Conservation (phyloP, 306 rosid genomes). For the Trifolium dubium region DNA sequence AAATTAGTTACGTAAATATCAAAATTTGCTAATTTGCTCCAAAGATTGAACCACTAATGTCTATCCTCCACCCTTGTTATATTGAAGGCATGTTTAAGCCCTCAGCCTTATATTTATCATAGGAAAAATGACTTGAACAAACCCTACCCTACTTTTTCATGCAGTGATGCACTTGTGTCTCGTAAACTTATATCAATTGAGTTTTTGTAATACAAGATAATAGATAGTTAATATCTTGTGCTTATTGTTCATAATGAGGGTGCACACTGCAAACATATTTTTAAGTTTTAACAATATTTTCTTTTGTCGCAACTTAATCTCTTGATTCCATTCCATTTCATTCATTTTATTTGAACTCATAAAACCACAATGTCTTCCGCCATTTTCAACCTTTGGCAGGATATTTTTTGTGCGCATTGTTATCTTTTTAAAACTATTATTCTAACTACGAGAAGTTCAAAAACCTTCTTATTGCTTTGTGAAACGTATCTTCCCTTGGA, state of each 20-base stretch:
- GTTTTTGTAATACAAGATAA: background rate
- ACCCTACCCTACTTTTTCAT: too few relatives aligned
- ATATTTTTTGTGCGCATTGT: slow-evolving; percentile 25
- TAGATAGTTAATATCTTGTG: too few relatives aligned
- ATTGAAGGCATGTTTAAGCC: slow-evolving; percentile 8
- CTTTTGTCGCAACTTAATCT: background rate
- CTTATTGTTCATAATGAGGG: slow-evolving; percentile 13
- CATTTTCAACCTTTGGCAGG: slow-evolving; percentile 25
- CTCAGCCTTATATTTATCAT: background rate
- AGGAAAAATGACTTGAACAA: too few relatives aligned
- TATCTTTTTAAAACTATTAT: slow-evolving; percentile 17
- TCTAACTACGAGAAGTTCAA: slow-evolving; percentile 26
- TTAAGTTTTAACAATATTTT: background rate
- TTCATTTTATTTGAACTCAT: slow-evolving; percentile 1
- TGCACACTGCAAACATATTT: background rate
- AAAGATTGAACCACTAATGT: slow-evolving; percentile 29
- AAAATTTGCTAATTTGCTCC: slow-evolving; percentile 22
- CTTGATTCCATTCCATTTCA: background rate
- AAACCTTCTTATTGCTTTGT: slow-evolving; percentile 22
- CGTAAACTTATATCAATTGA: background rate
- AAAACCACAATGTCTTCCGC: background rate
- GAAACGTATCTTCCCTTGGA: slow-evolving; percentile 10
- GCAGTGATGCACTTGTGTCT: background rate
- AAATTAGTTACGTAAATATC: slow-evolving; percentile 14
- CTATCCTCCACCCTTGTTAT: slow-evolving; percentile 27